phyloP scores from a whole-genome alignment of 1,284 basidiomycete genomes.

The Ustilago shanxiensis region DNA sequence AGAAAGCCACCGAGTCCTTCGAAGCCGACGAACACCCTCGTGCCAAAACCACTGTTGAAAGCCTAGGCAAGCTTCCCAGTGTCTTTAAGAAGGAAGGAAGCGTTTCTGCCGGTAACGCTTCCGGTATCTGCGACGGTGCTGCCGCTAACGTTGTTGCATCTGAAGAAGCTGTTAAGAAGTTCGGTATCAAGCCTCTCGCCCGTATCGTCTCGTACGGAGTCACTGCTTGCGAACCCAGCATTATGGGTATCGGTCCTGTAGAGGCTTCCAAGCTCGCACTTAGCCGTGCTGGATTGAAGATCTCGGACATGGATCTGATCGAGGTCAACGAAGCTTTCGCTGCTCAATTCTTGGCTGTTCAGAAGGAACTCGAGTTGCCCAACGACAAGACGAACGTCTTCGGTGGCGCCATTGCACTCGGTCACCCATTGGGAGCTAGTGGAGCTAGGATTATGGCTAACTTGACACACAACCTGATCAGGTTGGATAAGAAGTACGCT shows the following conservation, averaged over 20 bases:
- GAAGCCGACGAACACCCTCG: slow-evolving; percentile 74
- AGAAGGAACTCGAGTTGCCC: slow-evolving; percentile 84
- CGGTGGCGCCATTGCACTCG: slow-evolving; percentile 73
- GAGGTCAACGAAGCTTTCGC: slow-evolving; percentile 86
- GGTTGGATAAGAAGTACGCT: slow-evolving; percentile 74
- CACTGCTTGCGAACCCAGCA: slow-evolving; percentile 74
- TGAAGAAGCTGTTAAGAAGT: slow-evolving; percentile 87
- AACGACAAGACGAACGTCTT: slow-evolving; percentile 74
- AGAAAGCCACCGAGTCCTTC: slow-evolving; percentile 64
- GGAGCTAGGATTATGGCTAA: slow-evolving; percentile 74
- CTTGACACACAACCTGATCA: slow-evolving; percentile 73
- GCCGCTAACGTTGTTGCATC: slow-evolving; percentile 93
- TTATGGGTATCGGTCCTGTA: slow-evolving; percentile 76
- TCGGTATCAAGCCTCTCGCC: slow-evolving; percentile 86
- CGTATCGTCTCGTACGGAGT: slow-evolving; percentile 80
- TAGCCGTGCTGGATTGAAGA: slow-evolving; percentile 68
- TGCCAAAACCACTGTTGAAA: slow-evolving; percentile 89
- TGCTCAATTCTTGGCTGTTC: slow-evolving; percentile 89
- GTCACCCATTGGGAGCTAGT: slow-evolving; percentile 74
- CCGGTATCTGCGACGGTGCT: slow-evolving; percentile 96
- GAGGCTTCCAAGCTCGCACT: slow-evolving; percentile 71
- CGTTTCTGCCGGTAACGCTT: slow-evolving; percentile 95
- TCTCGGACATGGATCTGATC: slow-evolving; percentile 74
- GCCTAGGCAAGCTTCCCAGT: slow-evolving; percentile 85
- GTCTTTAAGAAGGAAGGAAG: slow-evolving; percentile 89